A percentile compares a stretch with the other conserved stretches of the same genome.
phyloP scores from a whole-genome alignment of 805 yeast species.

The Jamesozyma jinghongensis region DNA sequence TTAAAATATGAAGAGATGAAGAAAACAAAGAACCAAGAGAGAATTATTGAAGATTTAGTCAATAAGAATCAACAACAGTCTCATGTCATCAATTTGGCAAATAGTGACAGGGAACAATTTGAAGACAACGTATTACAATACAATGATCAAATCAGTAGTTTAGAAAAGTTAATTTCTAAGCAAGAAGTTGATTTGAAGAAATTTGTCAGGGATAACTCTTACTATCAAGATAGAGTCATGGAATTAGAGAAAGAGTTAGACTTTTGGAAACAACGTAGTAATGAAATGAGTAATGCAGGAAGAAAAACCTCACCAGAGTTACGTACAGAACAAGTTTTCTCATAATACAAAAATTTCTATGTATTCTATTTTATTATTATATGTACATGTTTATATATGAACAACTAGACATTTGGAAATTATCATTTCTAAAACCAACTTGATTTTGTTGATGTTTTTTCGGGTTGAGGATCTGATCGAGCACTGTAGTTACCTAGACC shows the following conservation, averaged over 20 bases:
- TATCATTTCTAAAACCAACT: background rate
- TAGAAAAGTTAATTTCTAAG: slow-evolving; percentile 39
- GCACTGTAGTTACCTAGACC: slow-evolving; percentile 50
- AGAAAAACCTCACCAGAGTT: slow-evolving; percentile 1
- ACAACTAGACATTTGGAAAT: background rate
- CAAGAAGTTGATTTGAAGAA: slow-evolving; percentile 37
- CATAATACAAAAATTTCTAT: background rate
- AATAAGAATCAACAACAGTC: slow-evolving; percentile 44
- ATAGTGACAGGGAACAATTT: slow-evolving; percentile 49
- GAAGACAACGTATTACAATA: slow-evolving; percentile 42
- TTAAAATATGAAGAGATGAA: slow-evolving; percentile 46
- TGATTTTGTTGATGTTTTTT: background rate
- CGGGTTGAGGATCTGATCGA: background rate
- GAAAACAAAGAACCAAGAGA: slow-evolving; percentile 40
- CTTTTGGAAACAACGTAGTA: slow-evolving; percentile 41
- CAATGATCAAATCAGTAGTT: slow-evolving; percentile 35
- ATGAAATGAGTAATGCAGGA: slow-evolving; percentile 14
- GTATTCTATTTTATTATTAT: background rate
- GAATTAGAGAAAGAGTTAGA: slow-evolving; percentile 48
- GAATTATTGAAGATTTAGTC: slow-evolving; percentile 45
- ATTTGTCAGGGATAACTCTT: slow-evolving; percentile 48
- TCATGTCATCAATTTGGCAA: slow-evolving; percentile 41
- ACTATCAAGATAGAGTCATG: slow-evolving; percentile 43
- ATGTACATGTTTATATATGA: background rate
- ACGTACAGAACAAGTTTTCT: slow-evolving; percentile 8